A percentile compares a stretch with the other conserved stretches of the same genome.
Conservation (phyloP, 495 filamentous ascomycete species). For the Xylaria telfairii region DNA sequence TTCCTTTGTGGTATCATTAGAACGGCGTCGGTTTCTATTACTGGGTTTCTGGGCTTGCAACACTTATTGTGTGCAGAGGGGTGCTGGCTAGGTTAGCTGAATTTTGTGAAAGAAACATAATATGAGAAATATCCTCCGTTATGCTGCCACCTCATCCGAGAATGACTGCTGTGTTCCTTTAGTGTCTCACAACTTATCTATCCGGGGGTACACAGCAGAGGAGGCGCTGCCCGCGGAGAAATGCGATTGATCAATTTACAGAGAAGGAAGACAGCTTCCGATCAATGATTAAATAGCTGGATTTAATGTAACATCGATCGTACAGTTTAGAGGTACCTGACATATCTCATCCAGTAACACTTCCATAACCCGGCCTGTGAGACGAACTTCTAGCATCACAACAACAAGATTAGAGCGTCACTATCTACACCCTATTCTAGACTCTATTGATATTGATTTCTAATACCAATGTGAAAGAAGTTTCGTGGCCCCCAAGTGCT, state of each 20-base stretch:
- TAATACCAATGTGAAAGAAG: not conserved
- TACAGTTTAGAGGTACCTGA: not conserved
- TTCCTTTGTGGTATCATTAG: slow-evolving; percentile 18
- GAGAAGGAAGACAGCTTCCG: not conserved
- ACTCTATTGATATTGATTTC: not conserved
- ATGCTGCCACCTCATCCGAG: not conserved
- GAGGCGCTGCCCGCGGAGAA: not conserved
- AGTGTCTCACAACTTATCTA: not conserved
- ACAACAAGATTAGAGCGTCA: not conserved
- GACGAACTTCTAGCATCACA: not conserved
- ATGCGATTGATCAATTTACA: not conserved
- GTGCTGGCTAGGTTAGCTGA: not conserved
- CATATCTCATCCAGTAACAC: not conserved
- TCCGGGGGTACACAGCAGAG: not conserved
- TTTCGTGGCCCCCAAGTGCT: not conserved
- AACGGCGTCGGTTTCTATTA: not conserved
- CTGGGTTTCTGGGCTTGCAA: not conserved
- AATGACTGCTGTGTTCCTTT: not conserved
- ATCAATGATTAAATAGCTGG: not conserved
- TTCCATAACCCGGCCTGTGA: not conserved
- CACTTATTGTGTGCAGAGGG: not conserved
- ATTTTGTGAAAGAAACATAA: not conserved
- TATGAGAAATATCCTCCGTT: too few species aligned
- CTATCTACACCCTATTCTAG: not conserved
- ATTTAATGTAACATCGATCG: slow-evolving; percentile 1